These are phyloP conservation scores for Carex sylvatica DNA, from an alignment of 202 grass and related monocot genomes.

Conservation along the genomic window DNA sequence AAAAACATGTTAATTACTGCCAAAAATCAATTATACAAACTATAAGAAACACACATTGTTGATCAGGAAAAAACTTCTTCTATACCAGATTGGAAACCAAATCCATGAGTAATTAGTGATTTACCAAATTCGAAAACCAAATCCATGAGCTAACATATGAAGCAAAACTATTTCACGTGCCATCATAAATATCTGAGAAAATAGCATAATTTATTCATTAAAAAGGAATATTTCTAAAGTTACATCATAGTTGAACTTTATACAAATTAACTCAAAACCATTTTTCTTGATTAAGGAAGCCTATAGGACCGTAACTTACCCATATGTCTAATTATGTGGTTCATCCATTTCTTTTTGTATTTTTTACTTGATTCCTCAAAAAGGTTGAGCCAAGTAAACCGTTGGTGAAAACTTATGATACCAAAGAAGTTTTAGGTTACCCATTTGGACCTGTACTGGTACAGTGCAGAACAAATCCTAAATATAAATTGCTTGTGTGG, in stretches of 20 bases:
- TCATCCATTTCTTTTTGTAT: not conserved
- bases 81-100: no score
- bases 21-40: no score
- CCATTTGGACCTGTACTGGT: not conserved
- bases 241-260: not conserved
- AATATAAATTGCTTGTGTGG: not conserved
- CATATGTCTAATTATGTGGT: not conserved
- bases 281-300: not conserved
- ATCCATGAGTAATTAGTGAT: not conserved
- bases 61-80: conserved; percentile 34
- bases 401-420: not conserved
- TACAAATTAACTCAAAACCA: not conserved
- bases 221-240: not conserved
- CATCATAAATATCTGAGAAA: conserved; percentile 95
- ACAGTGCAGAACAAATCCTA: not conserved
- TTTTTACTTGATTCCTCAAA: not conserved
- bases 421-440: not conserved
- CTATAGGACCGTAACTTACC: not conserved
- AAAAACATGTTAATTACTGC: no score
- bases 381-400: not conserved
- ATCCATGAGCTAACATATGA: conserved; percentile 31
- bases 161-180: conserved; percentile 83
- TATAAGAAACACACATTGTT: no score
- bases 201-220: conserved; percentile 41
- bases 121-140: conserved; percentile 5